Evolutionary conservation across 495 filamentous ascomycete species (phyloP).

Genomic region (Talaromyces borbonicus): DNA sequence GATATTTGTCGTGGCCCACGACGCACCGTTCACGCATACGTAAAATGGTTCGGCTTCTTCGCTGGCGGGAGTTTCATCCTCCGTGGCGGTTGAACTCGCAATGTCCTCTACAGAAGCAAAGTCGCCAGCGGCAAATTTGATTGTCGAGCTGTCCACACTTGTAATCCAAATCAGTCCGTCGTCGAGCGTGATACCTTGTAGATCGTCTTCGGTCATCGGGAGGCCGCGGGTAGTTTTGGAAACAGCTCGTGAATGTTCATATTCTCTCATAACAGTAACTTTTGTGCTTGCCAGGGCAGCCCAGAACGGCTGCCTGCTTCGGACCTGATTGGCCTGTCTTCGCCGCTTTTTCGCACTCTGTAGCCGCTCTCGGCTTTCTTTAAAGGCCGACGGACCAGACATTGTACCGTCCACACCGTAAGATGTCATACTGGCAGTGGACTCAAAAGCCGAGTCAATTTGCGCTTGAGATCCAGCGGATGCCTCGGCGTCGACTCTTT

Average conservation of each 20-base stretch:
- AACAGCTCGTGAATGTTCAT: conserved; percentile 72
- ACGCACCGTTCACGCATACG: conserved; percentile 77
- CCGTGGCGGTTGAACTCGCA: conserved; percentile 21
- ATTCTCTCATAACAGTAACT: conserved; percentile 87
- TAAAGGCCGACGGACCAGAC: conserved; percentile 31
- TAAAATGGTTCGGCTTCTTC: conserved; percentile 67
- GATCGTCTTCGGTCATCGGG: conserved; percentile 71
- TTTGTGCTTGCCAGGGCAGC: conserved; percentile 89
- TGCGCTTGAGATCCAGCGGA: conserved; percentile 40
- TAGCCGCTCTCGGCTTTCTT: conserved; percentile 46
- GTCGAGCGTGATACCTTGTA: conserved; percentile 72
- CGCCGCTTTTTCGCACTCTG: conserved; percentile 68
- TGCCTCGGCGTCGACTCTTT: conserved; percentile 48
- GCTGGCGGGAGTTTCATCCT: conserved; percentile 24
- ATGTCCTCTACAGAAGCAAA: conserved; percentile 41
- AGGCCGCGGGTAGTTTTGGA: conserved; percentile 56
- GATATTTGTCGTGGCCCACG: conserved; percentile 78
- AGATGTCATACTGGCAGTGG: conserved; percentile 35
- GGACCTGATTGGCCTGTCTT: conserved; percentile 79
- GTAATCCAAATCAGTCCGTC: conserved; percentile 81
- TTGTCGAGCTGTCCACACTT: conserved; percentile 68
- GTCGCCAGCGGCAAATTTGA: conserved; percentile 71
- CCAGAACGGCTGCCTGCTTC: conserved; percentile 88
- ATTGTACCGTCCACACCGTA: conserved; percentile 43
- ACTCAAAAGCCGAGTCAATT: conserved; percentile 35